Evolutionary conservation across 371 early-diverging fungal genomes (phyloP).

Genomic region (Rhizoclosmatium hyalinum): DNA sequence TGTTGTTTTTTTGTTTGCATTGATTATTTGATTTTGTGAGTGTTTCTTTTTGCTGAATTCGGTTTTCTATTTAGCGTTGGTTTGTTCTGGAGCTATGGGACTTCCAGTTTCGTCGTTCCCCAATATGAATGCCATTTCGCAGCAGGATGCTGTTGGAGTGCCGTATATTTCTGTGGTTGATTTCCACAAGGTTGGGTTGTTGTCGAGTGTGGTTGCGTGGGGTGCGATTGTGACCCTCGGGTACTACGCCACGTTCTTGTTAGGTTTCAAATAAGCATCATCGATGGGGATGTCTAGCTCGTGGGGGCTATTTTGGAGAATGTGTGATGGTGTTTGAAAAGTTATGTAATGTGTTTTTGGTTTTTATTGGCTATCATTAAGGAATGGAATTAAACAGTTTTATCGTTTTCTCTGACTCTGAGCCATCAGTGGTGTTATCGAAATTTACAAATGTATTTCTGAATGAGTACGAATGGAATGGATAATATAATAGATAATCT

Average conservation of each 20-base stretch:
- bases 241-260: constrained; percentile 39
- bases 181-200: constrained; percentile 85
- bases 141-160: constrained; percentile 89
- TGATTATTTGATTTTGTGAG: no score
- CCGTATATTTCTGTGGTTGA: constrained; percentile 85
- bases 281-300: no score
- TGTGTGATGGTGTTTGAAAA: no score
- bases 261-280: constrained; percentile 39
- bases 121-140: constrained; percentile 94
- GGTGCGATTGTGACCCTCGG: constrained; percentile 62
- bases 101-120: constrained; percentile 91
- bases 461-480: no score
- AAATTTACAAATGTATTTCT: no score
- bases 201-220: constrained; percentile 75
- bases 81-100: constrained; percentile 90
- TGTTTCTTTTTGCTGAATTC: not conserved
- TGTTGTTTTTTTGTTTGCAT: not conserved
- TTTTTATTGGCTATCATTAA: no score
- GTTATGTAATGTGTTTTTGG: no score
- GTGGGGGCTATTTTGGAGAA: no score
- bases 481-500: no score
- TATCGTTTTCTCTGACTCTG: no score
- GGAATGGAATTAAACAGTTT: no score
- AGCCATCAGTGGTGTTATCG: no score
- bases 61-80: constrained; percentile 57